Evolutionary conservation across 495 filamentous ascomycete species (phyloP).

Genomic region (Neurospora tetraspora): DNA sequence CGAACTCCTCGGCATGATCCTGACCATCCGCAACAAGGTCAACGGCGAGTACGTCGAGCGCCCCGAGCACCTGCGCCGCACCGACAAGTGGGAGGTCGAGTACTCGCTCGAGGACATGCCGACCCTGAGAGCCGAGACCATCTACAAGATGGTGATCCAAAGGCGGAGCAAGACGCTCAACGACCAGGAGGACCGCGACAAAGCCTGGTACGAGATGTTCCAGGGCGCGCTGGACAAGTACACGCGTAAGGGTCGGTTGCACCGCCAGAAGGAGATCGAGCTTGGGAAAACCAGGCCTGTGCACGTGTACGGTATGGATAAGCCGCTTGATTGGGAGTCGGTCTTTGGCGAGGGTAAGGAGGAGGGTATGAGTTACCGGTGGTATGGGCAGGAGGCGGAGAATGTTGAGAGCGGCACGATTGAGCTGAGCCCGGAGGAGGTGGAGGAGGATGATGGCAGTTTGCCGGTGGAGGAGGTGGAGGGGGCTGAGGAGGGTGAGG

Average conservation of each 20-base stretch:
- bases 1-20: conserved; percentile 51
- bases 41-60: conserved; percentile 55
- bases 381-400: background rate
- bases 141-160: conserved; percentile 41
- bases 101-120: conserved; percentile 57
- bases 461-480: background rate
- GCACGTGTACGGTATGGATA: conserved; percentile 20
- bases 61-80: conserved; percentile 37
- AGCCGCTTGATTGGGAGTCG: conserved; percentile 14
- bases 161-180: conserved; percentile 39
- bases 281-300: conserved; percentile 14
- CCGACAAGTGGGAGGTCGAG: conserved; percentile 63
- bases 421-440: background rate
- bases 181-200: conserved; percentile 24
- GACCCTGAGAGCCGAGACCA: conserved; percentile 21
- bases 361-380: background rate
- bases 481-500: background rate
- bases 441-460: background rate
- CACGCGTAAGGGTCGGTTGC: conserved; percentile 18
- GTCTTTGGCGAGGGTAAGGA: conserved; percentile 15
- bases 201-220: conserved; percentile 31
- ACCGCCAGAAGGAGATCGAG: conserved; percentile 13
- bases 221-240: conserved; percentile 16
- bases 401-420: background rate
- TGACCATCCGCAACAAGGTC: conserved; percentile 63